phyloP scores from a whole-genome alignment of 2,329 filamentous ascomycete genomes.

The Ascochyta pisi region DNA sequence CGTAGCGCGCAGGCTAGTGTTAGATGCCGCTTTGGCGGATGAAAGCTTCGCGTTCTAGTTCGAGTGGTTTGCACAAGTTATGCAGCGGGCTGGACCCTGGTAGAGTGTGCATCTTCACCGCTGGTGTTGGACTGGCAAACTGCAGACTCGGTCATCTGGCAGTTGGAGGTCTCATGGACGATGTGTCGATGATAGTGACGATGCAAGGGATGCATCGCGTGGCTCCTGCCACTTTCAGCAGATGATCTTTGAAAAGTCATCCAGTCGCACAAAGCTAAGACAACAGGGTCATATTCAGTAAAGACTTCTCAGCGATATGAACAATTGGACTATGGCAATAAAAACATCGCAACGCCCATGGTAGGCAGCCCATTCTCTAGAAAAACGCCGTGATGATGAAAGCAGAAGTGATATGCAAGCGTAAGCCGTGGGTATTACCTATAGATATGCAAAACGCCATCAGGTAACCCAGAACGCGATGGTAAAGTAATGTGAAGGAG shows the following conservation, averaged over 20 bases:
- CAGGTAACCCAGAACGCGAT: neutral
- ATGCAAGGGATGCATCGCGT: slow-evolving; percentile 6
- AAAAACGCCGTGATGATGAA: slow-evolving; percentile 1
- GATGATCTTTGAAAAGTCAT: slow-evolving; percentile 9
- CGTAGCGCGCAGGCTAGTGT: slow-evolving; percentile 10
- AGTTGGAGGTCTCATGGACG: neutral
- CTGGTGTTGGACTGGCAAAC: neutral
- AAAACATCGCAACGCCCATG: neutral
- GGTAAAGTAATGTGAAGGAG: no score
- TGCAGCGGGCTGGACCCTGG: neutral
- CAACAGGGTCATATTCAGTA: slow-evolving; percentile 11
- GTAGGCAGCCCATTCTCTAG: neutral
- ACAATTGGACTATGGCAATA: neutral
- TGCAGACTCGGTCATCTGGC: neutral
- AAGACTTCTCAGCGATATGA: neutral
- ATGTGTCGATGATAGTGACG: neutral
- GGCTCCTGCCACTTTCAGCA: neutral
- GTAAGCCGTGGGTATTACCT: slow-evolving; percentile 13
- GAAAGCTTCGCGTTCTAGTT: slow-evolving; percentile 16
- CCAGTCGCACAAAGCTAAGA: slow-evolving; percentile 10
- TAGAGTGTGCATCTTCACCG: neutral
- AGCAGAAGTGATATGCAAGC: neutral
- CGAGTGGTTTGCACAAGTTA: slow-evolving; percentile 9
- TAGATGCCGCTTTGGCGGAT: slow-evolving; percentile 16
- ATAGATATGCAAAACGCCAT: neutral